These are phyloP conservation scores for Gossypium raimondii DNA, from an alignment of 345 rosid genomes.

Conservation along the genomic window DNA sequence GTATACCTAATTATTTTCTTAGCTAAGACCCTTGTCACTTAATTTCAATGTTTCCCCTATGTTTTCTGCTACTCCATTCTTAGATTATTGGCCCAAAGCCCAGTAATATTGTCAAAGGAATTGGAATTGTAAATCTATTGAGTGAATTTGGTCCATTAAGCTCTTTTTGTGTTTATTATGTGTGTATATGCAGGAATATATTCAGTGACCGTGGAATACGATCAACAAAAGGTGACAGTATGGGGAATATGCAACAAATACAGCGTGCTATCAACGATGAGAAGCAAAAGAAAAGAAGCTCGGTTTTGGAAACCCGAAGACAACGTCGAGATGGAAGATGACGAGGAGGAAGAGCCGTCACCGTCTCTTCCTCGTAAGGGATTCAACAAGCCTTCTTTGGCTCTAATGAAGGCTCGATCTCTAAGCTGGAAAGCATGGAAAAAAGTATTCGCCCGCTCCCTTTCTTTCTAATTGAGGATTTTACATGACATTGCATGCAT, in stretches of 20 bases:
- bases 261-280: conserved; percentile 52
- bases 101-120: not conserved
- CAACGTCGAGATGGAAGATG: conserved; percentile 25
- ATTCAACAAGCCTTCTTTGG: conserved; percentile 26
- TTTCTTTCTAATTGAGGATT: not conserved
- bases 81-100: not conserved
- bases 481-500: not conserved
- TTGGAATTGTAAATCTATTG: too few relatives aligned
- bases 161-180: not conserved
- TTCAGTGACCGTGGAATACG: conserved; percentile 61
- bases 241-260: conserved; percentile 92
- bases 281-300: conserved; percentile 71
- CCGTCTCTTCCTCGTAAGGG: conserved; percentile 1
- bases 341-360: not conserved
- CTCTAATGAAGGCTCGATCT: conserved; percentile 47
- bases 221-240: conserved; percentile 72
- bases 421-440: conserved; percentile 55
- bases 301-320: conserved; percentile 70
- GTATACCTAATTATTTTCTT: conserved; percentile 25
- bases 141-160: not conserved
- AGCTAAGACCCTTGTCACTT: not conserved
- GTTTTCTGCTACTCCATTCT: not conserved
- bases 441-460: conserved; percentile 49
- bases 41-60: not conserved
- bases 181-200: conserved; percentile 52